Base-by-base conservation (phyloP, 805 yeast genomes). In the Zygoascus bituminiphila region DNA sequence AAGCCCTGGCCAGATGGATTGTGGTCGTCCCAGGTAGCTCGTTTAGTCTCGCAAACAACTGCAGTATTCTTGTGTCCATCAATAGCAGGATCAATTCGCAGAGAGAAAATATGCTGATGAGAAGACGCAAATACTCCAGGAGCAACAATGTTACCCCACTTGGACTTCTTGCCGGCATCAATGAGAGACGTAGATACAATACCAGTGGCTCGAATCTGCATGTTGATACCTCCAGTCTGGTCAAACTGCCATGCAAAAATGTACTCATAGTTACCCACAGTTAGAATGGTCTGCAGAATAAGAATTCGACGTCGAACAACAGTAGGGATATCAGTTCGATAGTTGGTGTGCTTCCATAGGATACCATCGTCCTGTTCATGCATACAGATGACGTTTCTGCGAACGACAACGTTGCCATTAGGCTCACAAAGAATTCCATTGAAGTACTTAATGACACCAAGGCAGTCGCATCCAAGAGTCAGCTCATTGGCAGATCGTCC, bases 361-460 rank as follows among this genome's bases (percentile, higher is more conserved):
- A 84, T 68, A 63, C 94, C 93, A 56, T 81, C 78, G 62, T 84
- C 94, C 66, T 83, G 88, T 69, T 84, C 94, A 62, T 84, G 94
- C 77, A 84, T 72, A 70, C 94, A 84, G 45, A 84, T 75, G 41
- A 87, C 81, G 66, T 79, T 81, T 60, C 84, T 81, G 52, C 81
- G 69, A 47, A 79, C 68, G 45, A 68, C 66, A 36, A 85, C 81
- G 51, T 77, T 78, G 67, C 91, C 93, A 42, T 70, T 69, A 46
- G 76, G 72, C 58, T 78, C 74, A 54, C 76, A 69, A 58, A 80
- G 74, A 54, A 73, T 64, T 51, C 82, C 78, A 62, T 84, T 88
- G 59, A 84, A 63, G 70, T 84, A 84, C 65, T 82, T 80, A 65
- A 84, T 84, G 55, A 79, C 80, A 59, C 94, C 94, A 44, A 84